Base-by-base conservation (phyloP, 495 filamentous ascomycete genomes). In the Lasiosphaeris hirsuta region DNA sequence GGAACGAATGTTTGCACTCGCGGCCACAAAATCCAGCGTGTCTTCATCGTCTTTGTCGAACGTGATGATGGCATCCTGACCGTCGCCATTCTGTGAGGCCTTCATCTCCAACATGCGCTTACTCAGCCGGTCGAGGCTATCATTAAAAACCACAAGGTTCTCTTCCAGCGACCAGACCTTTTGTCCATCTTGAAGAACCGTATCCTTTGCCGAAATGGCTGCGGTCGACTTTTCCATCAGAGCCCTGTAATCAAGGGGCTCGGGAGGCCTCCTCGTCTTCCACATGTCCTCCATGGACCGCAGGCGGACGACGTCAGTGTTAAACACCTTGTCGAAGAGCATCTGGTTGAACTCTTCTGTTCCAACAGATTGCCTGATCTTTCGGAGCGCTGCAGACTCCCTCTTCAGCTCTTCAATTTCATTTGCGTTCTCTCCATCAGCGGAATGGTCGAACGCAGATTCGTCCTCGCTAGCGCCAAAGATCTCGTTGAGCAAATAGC, bases 41-140 rank as follows among this genome's bases (percentile, higher is more conserved):
- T 97, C 94, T 34, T 86, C 86, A 67, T 99, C 94, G 66, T 99
- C 94, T 70, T 99, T 99, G 76, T 99, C 94, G 61, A 99, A 99
- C 4, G 76, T 82, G 18, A 99, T 82, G 33, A 89, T 83, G 0
- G 87, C 82, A 5, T 81, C 71, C 11, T 80, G 65, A 1, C 75
- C 70, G 54, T 68, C 70, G n/a, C 76, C 79, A 3, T 70, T 69
- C n/a, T 73, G 66, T 4, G 73, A 70, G 14, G 70, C 72, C 55
- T 87, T 80, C 36, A 83, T 74, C 47, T 86, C 81, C 47, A 84
- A 63, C 38, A 93, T 70, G 5, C 94, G 85, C 63, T 78, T 81
- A 66, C 88, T 91, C 40, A 99, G 71, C 33, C 90, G 83, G 44
- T 84, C 76, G 37, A 97, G 69, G 63, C 92, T 92, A 69, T 96